Evolutionary conservation across 306 rosid species (phyloP).

Genomic region (Malus asiatica): DNA sequence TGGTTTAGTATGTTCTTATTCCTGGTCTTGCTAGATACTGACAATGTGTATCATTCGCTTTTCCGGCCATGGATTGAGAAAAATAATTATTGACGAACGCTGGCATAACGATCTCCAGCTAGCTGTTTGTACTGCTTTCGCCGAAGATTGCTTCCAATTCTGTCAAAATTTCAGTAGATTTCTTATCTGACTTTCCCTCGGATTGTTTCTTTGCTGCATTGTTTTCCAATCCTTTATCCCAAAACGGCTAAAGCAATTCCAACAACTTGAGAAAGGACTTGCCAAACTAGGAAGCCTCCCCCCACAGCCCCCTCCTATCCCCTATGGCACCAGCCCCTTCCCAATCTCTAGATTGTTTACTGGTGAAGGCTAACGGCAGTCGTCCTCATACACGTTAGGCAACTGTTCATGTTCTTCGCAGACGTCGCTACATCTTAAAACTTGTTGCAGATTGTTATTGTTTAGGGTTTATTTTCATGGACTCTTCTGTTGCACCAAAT

Average conservation of each 20-base stretch:
- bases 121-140: background rate
- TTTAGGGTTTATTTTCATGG: background rate
- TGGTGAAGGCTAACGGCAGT: background rate
- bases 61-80: background rate
- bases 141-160: background rate
- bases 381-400: background rate
- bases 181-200: background rate
- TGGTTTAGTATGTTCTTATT: background rate
- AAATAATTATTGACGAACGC: background rate
- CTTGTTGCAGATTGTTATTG: background rate
- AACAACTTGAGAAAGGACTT: background rate
- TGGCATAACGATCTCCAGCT: background rate
- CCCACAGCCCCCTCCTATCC: background rate
- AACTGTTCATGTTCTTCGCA: background rate
- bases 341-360: background rate
- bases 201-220: background rate
- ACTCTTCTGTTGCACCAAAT: background rate
- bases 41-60: background rate
- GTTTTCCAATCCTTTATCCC: background rate
- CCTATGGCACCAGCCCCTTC: background rate
- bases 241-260: background rate
- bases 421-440: background rate
- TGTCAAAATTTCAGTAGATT: background rate
- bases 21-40: background rate
- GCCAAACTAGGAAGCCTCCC: conserved; percentile 1